Percentiles rank a stretch among this genome's conserved stretches.
phyloP scores from a whole-genome alignment of 2,329 filamentous ascomycete species.

The Rachicladosporium sp. region DNA sequence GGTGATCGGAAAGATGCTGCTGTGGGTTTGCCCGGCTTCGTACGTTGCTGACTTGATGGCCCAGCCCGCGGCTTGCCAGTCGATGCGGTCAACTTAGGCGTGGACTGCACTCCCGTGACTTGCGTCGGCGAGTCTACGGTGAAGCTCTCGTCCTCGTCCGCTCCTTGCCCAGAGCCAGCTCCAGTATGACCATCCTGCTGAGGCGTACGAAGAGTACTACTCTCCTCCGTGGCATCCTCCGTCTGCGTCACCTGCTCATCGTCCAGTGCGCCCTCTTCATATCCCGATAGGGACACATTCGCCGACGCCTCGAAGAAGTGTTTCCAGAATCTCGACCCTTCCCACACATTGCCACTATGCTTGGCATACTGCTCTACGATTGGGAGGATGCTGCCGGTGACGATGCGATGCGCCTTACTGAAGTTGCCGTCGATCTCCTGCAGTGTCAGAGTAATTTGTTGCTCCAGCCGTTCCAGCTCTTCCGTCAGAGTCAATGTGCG shows the following conservation, averaged over 20 bases:
- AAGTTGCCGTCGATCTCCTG: conserved; percentile 99
- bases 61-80: conserved; percentile 18
- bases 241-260: conserved; percentile 43
- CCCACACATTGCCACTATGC: conserved; percentile 89
- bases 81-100: conserved; percentile 37
- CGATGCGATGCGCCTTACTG: conserved; percentile 88
- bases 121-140: conserved; percentile 49
- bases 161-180: conserved; percentile 16
- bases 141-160: conserved; percentile 41
- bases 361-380: conserved; percentile 92
- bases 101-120: conserved; percentile 43
- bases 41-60: conserved; percentile 4
- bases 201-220: conserved; percentile 23
- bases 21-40: conserved; percentile 4
- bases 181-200: conserved; percentile 1
- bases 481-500: conserved; percentile 64
- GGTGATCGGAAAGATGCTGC: conserved; percentile 16
- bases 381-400: conserved; percentile 84
- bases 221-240: conserved; percentile 13
- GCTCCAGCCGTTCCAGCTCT: conserved; percentile 89
- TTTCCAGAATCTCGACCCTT: conserved; percentile 99
- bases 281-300: conserved; percentile 90
- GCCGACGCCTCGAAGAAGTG: conserved; percentile 98
- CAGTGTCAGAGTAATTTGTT: conserved; percentile 88
- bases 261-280: conserved; percentile 61